phyloP scores from a whole-genome alignment of 2,329 filamentous ascomycete genomes.

The Beauveria medogensis region DNA sequence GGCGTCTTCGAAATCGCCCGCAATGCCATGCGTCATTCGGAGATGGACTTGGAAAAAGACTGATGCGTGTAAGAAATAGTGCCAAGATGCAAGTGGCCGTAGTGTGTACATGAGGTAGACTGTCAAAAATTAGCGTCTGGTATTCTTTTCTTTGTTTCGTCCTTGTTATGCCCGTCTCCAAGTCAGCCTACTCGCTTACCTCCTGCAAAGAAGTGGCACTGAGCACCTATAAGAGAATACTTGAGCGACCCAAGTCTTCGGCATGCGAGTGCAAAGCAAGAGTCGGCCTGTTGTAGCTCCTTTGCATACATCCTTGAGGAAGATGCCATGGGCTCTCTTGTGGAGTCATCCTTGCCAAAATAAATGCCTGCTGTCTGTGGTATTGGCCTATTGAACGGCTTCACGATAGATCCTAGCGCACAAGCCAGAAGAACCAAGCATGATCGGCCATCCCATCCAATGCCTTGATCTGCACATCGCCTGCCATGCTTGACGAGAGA shows the following conservation, averaged over 20 bases:
- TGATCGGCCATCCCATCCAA: slow-evolving; percentile 19
- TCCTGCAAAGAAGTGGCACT: slow-evolving; percentile 31
- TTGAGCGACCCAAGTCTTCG: slow-evolving; percentile 19
- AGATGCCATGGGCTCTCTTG: neutral
- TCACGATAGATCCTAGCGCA: slow-evolving; percentile 15
- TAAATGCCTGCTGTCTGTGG: neutral
- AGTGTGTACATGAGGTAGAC: slow-evolving; percentile 33
- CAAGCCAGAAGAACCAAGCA: slow-evolving; percentile 19
- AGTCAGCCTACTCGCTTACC: neutral
- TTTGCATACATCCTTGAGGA: slow-evolving; percentile 11
- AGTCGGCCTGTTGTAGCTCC: slow-evolving; percentile 16
- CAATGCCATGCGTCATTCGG: slow-evolving; percentile 16
- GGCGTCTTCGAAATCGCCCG: slow-evolving; percentile 11
- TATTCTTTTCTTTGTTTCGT: neutral
- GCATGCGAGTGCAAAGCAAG: slow-evolving; percentile 19
- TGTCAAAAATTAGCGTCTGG: neutral
- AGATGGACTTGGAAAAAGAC: slow-evolving; percentile 27
- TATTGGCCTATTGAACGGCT: slow-evolving; percentile 14
- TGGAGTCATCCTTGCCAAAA: neutral
- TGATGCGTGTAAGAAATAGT: slow-evolving; percentile 25
- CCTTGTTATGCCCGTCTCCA: neutral
- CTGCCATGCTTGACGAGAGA: slow-evolving; percentile 16
- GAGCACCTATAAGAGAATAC: slow-evolving; percentile 23
- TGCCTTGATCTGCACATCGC: slow-evolving; percentile 17
- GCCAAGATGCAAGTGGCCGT: slow-evolving; percentile 29